Evolutionary conservation across 805 yeast genomes (phyloP).

Genomic region (Metschnikowia colocasiae): DNA sequence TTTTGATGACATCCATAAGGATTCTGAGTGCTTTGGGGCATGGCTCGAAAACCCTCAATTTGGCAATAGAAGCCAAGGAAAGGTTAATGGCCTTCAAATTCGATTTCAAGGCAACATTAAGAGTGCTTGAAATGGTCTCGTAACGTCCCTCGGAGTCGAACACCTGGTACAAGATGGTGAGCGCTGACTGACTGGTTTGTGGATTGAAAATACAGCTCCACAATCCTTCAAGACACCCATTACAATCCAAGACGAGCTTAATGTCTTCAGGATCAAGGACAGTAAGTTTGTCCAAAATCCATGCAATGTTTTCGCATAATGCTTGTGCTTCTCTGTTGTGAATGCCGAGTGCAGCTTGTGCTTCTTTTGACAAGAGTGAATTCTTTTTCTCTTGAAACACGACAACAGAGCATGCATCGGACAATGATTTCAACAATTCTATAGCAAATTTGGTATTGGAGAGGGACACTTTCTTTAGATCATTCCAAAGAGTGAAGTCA

Average conservation of each 20-base stretch:
- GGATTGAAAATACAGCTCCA: conserved; percentile 77
- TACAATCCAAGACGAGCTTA: conserved; percentile 22
- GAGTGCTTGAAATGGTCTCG: conserved; percentile 62
- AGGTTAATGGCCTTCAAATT: conserved; percentile 48
- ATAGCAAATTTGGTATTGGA: conserved; percentile 12
- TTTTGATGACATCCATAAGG: conserved; percentile 65
- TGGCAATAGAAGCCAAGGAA: conserved; percentile 44
- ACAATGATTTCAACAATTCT: conserved; percentile 17
- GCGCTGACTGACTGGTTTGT: conserved; percentile 61
- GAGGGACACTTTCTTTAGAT: conserved; percentile 9
- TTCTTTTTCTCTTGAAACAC: conserved; percentile 25
- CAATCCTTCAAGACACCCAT: conserved; percentile 51
- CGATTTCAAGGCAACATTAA: conserved; percentile 41
- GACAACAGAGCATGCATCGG: conserved; percentile 17
- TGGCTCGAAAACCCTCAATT: conserved; percentile 58
- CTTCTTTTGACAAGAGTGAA: conserved; percentile 17
- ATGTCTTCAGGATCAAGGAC: conserved; percentile 28
- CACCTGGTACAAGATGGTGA: conserved; percentile 68
- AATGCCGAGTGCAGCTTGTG: conserved; percentile 24
- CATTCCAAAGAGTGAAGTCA: conserved; percentile 13
- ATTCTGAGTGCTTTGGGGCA: conserved; percentile 73
- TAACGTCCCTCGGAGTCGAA: conserved; percentile 72
- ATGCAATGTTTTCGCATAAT: conserved; percentile 20
- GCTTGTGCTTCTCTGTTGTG: conserved; percentile 30
- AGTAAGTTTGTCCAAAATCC: conserved; percentile 31